Conservation (phyloP, 2,329 filamentous ascomycete genomes). For the Fusarium camptoceras region DNA sequence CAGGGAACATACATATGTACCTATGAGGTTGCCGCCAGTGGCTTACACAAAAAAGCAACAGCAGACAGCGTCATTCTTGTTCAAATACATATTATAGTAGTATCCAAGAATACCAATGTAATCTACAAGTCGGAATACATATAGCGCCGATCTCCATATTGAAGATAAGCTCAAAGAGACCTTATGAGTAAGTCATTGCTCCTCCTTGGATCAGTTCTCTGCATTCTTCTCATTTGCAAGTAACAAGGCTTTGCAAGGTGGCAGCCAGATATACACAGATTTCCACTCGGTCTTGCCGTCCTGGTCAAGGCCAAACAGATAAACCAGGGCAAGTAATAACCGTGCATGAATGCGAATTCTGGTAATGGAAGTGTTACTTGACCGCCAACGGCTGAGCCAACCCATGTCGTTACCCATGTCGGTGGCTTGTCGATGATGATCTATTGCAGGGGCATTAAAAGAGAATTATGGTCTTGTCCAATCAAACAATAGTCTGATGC, state of each 20-base stretch:
- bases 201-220: neutral
- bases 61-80: neutral
- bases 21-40: neutral
- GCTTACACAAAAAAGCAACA: neutral
- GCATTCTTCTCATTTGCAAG: rapidly evolving
- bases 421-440: neutral
- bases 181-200: neutral
- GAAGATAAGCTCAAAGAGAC: too few species aligned
- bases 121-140: neutral
- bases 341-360: neutral
- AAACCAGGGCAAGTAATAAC: neutral
- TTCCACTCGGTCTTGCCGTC: neutral
- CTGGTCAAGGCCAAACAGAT: neutral
- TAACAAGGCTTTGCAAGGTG: neutral
- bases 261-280: neutral
- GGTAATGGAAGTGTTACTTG: neutral
- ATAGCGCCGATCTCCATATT: too few species aligned
- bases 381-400: neutral
- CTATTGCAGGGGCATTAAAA: neutral
- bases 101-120: rapidly evolving
- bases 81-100: neutral
- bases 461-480: neutral
- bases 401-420: neutral
- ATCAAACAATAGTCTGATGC: neutral
- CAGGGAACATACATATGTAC: too few species aligned